Base-by-base conservation (phyloP, 441 rosid genomes). In the Metrosideros polymorpha region DNA sequence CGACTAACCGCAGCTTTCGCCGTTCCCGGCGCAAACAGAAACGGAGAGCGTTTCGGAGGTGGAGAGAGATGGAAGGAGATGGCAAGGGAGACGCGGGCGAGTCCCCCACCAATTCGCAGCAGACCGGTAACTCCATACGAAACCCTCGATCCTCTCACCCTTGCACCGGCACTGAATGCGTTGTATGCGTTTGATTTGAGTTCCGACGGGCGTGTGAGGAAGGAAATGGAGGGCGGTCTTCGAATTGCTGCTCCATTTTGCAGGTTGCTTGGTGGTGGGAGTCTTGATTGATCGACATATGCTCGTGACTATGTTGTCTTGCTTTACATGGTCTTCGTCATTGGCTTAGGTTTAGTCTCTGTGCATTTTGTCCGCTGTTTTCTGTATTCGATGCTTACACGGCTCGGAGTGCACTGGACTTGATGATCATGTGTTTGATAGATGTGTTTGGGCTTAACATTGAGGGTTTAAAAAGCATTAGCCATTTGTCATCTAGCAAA, bases 31-130 rank as follows among this genome's bases (percentile, higher is more conserved):
- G 47, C 79, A 25, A 71, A 39, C 47, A n/a, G 79, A 39, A 6
- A 12, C 47, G 49, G 47, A 35, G n/a, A 71, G 79, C 79, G 85
- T 52, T 47, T 71, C 39, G 79, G 86, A 47, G n/a, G 83, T 35
- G n/a, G 86, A 87, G 86, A 50, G 71, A 49, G 56, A 87, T 84
- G 89, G 91, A 88, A 56, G 90, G 52, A 56, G 89, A 49, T 7
- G 85, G 85, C 42, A 85, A 83, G 53, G 15, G 66, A n/a, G 56
- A 45, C 75, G 79, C 84, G 85, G 35, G 15, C 30, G 88, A 83
- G 83, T 93, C 93, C 52, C 95, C 95, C 8, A 43, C 90, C 22
- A 89, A 88, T 86, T 93, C 95, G 15, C 94, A 90, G 92, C 88
- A 93, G 85, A 93, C 95, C 19, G 86, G 95, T 94, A 90, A 14